These are phyloP conservation scores for Trichoderma oligosporum DNA, from an alignment of 2,329 filamentous ascomycete species.

Conservation along the genomic window DNA sequence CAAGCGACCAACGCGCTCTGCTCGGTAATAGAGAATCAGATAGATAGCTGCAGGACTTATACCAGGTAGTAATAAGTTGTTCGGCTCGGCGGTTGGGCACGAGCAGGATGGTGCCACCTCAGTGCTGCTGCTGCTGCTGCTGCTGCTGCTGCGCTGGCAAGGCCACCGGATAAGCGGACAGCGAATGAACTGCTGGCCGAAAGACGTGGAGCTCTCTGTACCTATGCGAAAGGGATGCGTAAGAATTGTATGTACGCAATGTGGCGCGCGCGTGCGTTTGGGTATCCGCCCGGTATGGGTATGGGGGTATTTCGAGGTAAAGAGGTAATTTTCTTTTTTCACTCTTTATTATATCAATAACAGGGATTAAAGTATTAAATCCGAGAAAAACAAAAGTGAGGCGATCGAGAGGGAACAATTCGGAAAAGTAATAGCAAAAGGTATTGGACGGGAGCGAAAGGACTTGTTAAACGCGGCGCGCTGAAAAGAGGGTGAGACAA, in stretches of 20 bases:
- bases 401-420: constrained; percentile 10
- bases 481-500: not conserved
- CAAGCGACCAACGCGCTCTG: constrained; percentile 8
- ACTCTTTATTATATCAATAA: not conserved
- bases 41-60: constrained; percentile 8
- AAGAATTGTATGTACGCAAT: constrained; percentile 15
- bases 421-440: not conserved
- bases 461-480: not conserved
- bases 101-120: constrained; percentile 16
- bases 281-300: constrained; percentile 9
- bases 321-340: not conserved
- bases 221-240: constrained; percentile 10
- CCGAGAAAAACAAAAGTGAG: not conserved
- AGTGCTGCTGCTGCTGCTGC: constrained; percentile 1
- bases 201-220: constrained; percentile 13
- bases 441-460: constrained; percentile 5
- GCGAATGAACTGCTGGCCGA: constrained; percentile 16
- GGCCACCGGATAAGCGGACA: constrained; percentile 13
- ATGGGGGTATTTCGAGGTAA: not conserved
- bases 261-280: constrained; percentile 13
- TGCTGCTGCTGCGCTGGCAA: constrained; percentile 17
- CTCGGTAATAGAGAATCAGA: not conserved
- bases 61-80: not conserved
- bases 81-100: constrained; percentile 17
- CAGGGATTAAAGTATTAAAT: not conserved